Evolutionary conservation across 2,329 filamentous ascomycete genomes (phyloP), one percentile per base, ranked within the genome.

Genomic region (Exophiala xenobiotica): DNA sequence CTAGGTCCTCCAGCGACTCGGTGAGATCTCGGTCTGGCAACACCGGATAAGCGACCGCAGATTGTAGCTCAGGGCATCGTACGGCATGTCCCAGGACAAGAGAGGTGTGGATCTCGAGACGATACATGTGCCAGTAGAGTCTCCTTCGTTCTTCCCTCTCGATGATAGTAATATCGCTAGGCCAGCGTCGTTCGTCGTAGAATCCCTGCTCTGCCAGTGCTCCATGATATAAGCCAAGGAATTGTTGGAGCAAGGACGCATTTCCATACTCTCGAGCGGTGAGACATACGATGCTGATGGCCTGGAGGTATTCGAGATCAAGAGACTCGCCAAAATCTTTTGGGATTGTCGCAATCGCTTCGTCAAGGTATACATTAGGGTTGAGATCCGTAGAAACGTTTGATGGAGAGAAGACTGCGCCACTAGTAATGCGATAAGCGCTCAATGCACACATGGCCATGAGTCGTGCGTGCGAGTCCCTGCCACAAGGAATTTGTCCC

Each of bases 111-210:
- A 51, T 31, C 19, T 51, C 48, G n/a, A 51, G 41, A 12, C 48
- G 48, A 23, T 51, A 51, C 48, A 51, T 51, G 20, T 46, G 33
- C 48, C 48, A 51, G 33, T 46, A 51, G 9, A 51, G 31, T 31
- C 48, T 24, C 23, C 48, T 24, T 23, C 48, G 31, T 39, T 45
- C 41, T 51, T 51, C 48, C 24, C 29, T 45, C 31, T 51, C 48
- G 24, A 45, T 46, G 12, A 18, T 16, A 19, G 29, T 27, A 14
- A 51, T 38, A 23, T 18, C 20, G 16, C 18, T 14, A 16, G 48
- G 40, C 48, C 48, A 51, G 16, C 48, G 48, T 37, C 33, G 38
- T 23, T 51, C 48, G 33, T 51, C 48, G 31, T 46, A 40, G 22
- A 46, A 46, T 6, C 48, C 48, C 20, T 38, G 40, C 20, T 51